Conservation (phyloP, 2,329 filamentous ascomycete species). For the Celoporthe dispersa region DNA sequence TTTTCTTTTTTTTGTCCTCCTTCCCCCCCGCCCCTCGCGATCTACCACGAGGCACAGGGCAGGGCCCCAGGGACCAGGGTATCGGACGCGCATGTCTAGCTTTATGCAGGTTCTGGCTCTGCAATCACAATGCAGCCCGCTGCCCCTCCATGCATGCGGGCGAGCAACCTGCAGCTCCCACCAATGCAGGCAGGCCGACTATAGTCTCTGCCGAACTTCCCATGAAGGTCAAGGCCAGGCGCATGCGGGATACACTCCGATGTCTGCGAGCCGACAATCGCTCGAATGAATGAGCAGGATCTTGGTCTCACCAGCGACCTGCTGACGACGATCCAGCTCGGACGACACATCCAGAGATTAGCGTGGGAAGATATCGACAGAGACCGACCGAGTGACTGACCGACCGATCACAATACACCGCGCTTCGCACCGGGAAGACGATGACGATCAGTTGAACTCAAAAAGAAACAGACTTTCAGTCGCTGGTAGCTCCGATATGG, state of each 20-base stretch:
- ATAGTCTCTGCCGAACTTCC: conserved; percentile 22
- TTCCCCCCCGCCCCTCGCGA: neutral
- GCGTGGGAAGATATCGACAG: neutral
- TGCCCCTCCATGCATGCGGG: conserved; percentile 8
- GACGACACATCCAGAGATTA: neutral
- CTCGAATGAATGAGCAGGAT: conserved; percentile 24
- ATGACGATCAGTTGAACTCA: conserved; percentile 11
- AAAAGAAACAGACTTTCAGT: no score
- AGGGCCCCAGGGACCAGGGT: conserved; percentile 14
- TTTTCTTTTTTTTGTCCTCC: neutral
- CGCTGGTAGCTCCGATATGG: conserved; percentile 22
- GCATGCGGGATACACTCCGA: conserved; percentile 22
- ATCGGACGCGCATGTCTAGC: conserved; percentile 22
- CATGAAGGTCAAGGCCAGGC: conserved; percentile 21
- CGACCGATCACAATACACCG: neutral
- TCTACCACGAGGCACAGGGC: conserved; percentile 27
- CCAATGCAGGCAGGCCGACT: neutral
- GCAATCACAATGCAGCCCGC: conserved; percentile 23
- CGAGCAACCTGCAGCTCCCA: conserved; percentile 22
- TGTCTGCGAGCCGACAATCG: conserved; percentile 22
- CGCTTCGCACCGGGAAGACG: neutral
- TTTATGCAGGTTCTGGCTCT: conserved; percentile 22
- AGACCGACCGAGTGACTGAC: neutral
- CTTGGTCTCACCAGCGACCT: conserved; percentile 14
- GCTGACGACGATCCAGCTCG: conserved; percentile 19